phyloP scores from a whole-genome alignment of 2,329 filamentous ascomycete genomes.

The Metarhizium sp. region DNA sequence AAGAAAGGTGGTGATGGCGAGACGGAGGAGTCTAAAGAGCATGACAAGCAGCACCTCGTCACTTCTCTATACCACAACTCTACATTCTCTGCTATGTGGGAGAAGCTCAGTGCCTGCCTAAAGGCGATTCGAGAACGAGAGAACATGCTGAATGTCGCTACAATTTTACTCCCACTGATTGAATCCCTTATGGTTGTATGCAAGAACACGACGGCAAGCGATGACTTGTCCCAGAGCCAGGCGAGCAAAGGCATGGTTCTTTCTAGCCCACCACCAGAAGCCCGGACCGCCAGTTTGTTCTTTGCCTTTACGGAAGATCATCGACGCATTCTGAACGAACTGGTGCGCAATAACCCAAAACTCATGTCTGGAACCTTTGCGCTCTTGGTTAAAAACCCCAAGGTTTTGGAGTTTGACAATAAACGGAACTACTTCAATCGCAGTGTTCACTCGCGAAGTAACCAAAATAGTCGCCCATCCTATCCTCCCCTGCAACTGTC shows the following conservation, averaged over 20 bases:
- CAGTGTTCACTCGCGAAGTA: slow-evolving; percentile 66
- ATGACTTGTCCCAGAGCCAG: slow-evolving; percentile 44
- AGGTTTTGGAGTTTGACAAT: slow-evolving; percentile 98
- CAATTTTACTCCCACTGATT: slow-evolving; percentile 86
- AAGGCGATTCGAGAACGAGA: slow-evolving; percentile 82
- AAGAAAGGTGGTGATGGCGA: slow-evolving; percentile 43
- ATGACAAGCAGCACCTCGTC: slow-evolving; percentile 74
- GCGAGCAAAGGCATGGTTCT: slow-evolving; percentile 58
- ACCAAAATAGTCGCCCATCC: slow-evolving; percentile 59
- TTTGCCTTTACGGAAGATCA: slow-evolving; percentile 97
- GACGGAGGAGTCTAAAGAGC: slow-evolving; percentile 41
- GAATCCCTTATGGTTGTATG: slow-evolving; percentile 98
- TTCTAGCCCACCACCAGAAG: slow-evolving; percentile 67
- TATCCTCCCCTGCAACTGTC: slow-evolving; percentile 70
- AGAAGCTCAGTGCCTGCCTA: slow-evolving; percentile 81
- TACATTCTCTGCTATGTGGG: slow-evolving; percentile 86
- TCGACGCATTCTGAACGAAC: slow-evolving; percentile 93
- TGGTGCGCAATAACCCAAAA: slow-evolving; percentile 93
- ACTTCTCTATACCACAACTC: slow-evolving; percentile 82
- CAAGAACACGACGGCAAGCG: slow-evolving; percentile 85
- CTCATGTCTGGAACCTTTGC: slow-evolving; percentile 98
- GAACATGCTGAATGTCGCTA: slow-evolving; percentile 94
- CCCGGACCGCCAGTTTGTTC: slow-evolving; percentile 80
- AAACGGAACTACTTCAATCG: slow-evolving; percentile 99
- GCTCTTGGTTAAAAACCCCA: slow-evolving; percentile 92